Conservation (phyloP, 805 yeast species). For the Wickerhamomyces ciferrii region DNA sequence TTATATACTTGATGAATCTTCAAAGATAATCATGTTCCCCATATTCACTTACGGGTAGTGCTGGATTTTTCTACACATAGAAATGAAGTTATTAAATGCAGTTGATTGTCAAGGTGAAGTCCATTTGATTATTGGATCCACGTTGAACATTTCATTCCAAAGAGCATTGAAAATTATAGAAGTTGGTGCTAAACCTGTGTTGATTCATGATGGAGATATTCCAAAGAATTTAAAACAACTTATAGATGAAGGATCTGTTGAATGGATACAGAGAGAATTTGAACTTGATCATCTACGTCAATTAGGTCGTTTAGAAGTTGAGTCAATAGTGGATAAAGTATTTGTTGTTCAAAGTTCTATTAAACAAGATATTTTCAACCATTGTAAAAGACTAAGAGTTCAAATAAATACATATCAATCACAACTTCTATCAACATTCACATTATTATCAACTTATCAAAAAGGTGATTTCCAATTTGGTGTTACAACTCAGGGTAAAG, state of each 20-base stretch:
- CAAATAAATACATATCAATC: conserved; percentile 80
- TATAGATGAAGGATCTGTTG: not conserved
- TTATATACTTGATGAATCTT: too few species aligned
- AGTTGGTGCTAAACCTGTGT: not conserved
- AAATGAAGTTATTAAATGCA: not conserved
- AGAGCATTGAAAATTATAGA: not conserved
- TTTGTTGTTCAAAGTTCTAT: conserved; percentile 49
- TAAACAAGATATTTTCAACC: conserved; percentile 33
- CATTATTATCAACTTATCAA: conserved; percentile 63
- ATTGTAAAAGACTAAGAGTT: conserved; percentile 59
- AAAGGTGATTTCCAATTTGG: conserved; percentile 79
- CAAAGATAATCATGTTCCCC: too few species aligned
- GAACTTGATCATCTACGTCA: conserved; percentile 35
- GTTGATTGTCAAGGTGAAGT: not conserved
- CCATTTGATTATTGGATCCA: not conserved
- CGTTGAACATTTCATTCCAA: not conserved
- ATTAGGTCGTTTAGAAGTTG: conserved; percentile 60
- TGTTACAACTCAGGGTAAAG: conserved; percentile 81
- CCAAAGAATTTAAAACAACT: too few species aligned
- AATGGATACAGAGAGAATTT: not conserved
- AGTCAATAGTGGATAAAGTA: conserved; percentile 65
- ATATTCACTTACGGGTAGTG: too few species aligned
- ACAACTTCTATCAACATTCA: conserved; percentile 71
- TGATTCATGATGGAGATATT: too few species aligned
- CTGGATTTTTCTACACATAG: not conserved